Base-by-base conservation (phyloP, 2,329 filamentous ascomycete genomes). In the Amauroascus verrucosus region DNA sequence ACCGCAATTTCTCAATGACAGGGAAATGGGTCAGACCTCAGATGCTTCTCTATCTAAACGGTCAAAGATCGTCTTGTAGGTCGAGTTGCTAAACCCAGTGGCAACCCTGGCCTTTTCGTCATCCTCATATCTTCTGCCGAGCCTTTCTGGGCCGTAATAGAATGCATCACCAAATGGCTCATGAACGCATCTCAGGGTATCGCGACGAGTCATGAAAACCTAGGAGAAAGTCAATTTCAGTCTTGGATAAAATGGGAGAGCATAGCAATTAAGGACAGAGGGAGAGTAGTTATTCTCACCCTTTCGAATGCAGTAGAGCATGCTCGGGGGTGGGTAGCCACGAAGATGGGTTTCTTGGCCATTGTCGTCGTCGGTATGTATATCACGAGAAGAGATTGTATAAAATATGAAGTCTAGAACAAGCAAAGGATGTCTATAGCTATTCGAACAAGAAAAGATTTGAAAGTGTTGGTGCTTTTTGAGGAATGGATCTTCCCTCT, bases 221-320 rank as follows among this genome's bases (percentile, higher is more conserved):
- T 93, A 61, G 38, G 13, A 26, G 8, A 38, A 24, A 44, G 48
- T 45, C 16, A 50, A 38, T 61, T 9, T 28, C 60, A 56, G 53
- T 57, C 47, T 49, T 37, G 26, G 9, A 37, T 35, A 14, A 2
- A 22, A 48, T 40, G 44, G 35, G 32, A 52, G 24, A 28, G n/a
- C n/a, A n/a, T n/a, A n/a, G n/a, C n/a, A n/a, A n/a, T n/a, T n/a
- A n/a, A n/a, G n/a, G n/a, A n/a, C n/a, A n/a, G n/a, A n/a, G n/a
- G n/a, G n/a, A n/a, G n/a, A n/a, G n/a, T n/a, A n/a, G n/a, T n/a
- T n/a, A n/a, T n/a, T 72, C 78, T 65, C 77, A 94, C 91, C 71
- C 91, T 79, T 76, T 98, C 93, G 74, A 97, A 98, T 28, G 93
- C 93, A 47, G 93, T 97, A 54, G 90, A 96, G 75, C 90, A 96